Percentiles rank a stretch among this genome's conserved stretches.
These are phyloP conservation scores for Rosa lucieae DNA, from an alignment of 306 rosid genomes.

Conservation along the genomic window DNA sequence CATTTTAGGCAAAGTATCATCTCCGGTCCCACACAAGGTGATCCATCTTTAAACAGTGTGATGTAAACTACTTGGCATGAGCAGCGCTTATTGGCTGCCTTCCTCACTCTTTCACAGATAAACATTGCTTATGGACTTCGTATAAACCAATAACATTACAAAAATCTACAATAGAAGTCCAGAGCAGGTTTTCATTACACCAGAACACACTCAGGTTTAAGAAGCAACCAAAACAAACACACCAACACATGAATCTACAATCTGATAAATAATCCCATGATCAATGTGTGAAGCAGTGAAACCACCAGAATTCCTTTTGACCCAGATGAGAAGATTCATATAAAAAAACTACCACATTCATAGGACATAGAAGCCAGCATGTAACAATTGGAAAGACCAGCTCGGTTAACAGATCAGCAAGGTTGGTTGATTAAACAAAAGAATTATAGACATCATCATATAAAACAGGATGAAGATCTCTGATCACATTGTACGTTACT, in stretches of 20 bases:
- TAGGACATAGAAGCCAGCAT: background rate
- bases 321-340: background rate
- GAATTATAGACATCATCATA: background rate
- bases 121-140: background rate
- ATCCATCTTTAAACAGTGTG: background rate
- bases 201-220: background rate
- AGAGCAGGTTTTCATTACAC: background rate
- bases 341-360: background rate
- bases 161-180: background rate
- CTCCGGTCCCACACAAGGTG: background rate
- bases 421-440: background rate
- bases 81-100: background rate
- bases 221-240: background rate
- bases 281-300: background rate
- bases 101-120: background rate
- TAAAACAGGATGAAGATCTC: background rate
- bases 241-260: background rate
- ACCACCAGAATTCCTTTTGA: background rate
- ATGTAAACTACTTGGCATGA: background rate
- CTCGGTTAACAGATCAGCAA: background rate
- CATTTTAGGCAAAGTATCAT: background rate
- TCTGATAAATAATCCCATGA: background rate
- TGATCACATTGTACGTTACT: background rate
- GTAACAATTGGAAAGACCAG: background rate
- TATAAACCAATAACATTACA: background rate